Evolutionary conservation across 768 basidiomycete genomes (phyloP), one percentile per base, ranked within the genome.

Genomic region (Candolleomyces efflorescens): DNA sequence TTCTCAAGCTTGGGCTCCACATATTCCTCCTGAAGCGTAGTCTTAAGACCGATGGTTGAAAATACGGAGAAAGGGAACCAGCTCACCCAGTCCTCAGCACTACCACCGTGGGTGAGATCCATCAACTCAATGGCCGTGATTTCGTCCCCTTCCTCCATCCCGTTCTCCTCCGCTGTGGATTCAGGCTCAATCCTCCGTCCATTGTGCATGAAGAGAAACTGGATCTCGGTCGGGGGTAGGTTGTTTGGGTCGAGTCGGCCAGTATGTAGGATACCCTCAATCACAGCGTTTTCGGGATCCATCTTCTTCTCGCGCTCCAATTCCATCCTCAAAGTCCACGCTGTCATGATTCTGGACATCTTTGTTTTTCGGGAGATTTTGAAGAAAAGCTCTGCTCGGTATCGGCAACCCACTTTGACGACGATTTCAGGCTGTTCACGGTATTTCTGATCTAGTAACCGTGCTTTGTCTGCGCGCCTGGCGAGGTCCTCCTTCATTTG

Each of bases 331-430:
- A 90, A 89, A 24, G 90, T 91, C 91, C 92, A 94, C 27, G 91
- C 89, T 64, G 85, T 87, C 70, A 94, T 92, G 56, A 94, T 78
- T 55, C 88, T 81, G 55, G 86, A 85, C 36, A 94, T 77, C 68
- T 92, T 93, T 24, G 90, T 92, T 73, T 93, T 93, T 69, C 92
- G 87, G 9, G 90, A 90, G 62, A 94, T 91, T 72, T 92, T 94
- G 83, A 94, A 94, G 76, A 90, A 92, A 43, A 94, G 80, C 65
- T 94, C 92, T 3, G 92, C 90, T 46, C 92, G 89, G 68, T 93
- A 93, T 64, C 88, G 87, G 71, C 92, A 94, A 51, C 89, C 78
- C 62, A 94, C 90, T 69, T 92, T 93, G 73, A 94, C 85, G 53
- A 93, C 87, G 59, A 94, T 90, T 67, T 94, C 90, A n/a, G 90